Evolutionary conservation across 2,329 filamentous ascomycete species (phyloP).

Genomic region (Atkinsonella texensis): DNA sequence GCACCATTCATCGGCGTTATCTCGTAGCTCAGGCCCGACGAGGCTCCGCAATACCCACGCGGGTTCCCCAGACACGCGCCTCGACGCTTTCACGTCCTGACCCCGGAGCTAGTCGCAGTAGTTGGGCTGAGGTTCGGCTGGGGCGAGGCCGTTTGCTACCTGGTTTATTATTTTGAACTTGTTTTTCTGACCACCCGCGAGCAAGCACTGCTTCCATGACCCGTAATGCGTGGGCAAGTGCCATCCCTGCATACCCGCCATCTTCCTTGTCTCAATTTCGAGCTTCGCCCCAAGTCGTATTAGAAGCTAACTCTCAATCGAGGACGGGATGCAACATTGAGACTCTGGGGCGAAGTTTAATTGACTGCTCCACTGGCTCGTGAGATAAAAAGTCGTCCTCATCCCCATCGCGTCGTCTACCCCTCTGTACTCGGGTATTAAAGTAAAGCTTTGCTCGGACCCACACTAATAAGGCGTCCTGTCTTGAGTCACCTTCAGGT

Average conservation of each 20-base stretch:
- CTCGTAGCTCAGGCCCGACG: conserved; percentile 16
- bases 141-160: not conserved
- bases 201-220: conserved; percentile 1
- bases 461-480: not conserved
- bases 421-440: conserved; percentile 1
- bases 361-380: conserved; percentile 2
- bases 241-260: conserved; percentile 2
- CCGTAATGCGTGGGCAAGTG: not conserved
- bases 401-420: conserved; percentile 1
- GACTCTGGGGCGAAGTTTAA: conserved; percentile 1
- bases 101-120: not conserved
- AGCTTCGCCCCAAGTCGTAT: not conserved
- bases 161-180: not conserved
- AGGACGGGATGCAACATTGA: conserved; percentile 4
- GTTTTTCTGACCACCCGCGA: not conserved
- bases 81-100: conserved; percentile 3
- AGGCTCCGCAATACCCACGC: conserved; percentile 8
- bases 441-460: not conserved
- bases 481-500: not conserved
- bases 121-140: not conserved
- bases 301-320: not conserved
- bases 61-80: conserved; percentile 19
- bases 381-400: conserved; percentile 7
- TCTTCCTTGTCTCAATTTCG: conserved; percentile 1
- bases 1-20: conserved; percentile 18